A percentile compares a stretch with the other conserved stretches of the same genome.
These are phyloP conservation scores for Artemisia annua DNA, from an alignment of 129 eudicot genomes.

Conservation along the genomic window DNA sequence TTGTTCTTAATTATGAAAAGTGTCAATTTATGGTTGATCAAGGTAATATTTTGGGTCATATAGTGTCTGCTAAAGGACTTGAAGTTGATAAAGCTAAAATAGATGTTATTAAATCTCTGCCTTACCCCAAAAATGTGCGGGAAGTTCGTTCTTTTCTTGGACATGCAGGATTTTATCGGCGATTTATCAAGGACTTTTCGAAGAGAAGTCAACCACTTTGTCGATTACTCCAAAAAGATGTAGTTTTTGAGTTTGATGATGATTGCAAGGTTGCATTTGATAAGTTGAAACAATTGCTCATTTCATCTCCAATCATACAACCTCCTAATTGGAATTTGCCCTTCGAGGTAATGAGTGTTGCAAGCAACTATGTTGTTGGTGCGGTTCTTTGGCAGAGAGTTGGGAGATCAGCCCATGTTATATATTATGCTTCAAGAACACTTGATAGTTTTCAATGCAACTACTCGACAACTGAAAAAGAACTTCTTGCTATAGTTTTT, in stretches of 20 bases:
- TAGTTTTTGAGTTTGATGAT: neutral
- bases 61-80: neutral
- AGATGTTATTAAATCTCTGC: neutral
- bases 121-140: conserved; percentile 1
- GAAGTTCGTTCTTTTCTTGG: neutral
- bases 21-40: conserved; percentile 12
- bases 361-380: neutral
- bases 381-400: too few species aligned
- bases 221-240: neutral
- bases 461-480: neutral
- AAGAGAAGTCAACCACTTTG: neutral
- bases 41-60: too few species aligned
- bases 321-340: neutral
- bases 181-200: neutral
- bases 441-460: neutral
- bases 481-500: neutral
- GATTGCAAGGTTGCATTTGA: neutral
- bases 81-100: neutral
- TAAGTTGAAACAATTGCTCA: neutral
- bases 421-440: too few species aligned
- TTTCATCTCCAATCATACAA: neutral
- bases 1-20: conserved; percentile 14
- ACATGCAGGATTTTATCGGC: neutral
- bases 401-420: too few species aligned
- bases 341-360: conserved; percentile 2